Percentiles rank a stretch among this genome's conserved stretches.
phyloP scores from a whole-genome alignment of 768 basidiomycete species.

The Serendipita indica region DNA sequence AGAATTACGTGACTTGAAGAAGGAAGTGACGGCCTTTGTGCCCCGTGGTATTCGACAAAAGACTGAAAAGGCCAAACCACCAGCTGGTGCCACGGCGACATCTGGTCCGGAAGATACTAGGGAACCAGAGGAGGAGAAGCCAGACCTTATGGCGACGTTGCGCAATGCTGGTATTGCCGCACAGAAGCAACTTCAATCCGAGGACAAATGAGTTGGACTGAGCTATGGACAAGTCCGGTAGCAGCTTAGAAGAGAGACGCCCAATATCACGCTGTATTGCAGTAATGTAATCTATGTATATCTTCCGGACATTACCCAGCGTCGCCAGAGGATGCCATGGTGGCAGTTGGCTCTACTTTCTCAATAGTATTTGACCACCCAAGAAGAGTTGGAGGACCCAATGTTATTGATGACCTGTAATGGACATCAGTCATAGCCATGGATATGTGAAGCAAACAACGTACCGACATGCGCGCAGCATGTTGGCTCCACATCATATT shows the following conservation, averaged over 20 bases:
- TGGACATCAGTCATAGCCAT: background rate
- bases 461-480: background rate
- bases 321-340: no score
- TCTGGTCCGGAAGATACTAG: background rate
- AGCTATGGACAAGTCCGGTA: no score
- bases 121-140: background rate
- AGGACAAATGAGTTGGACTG: no score
- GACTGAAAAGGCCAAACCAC: background rate
- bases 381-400: background rate
- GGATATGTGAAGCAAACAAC: background rate
- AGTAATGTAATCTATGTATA: no score
- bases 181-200: no score
- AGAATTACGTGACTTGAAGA: slow-evolving; percentile 81
- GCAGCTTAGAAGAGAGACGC: no score
- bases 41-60: slow-evolving; percentile 27
- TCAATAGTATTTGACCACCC: slow-evolving; percentile 1
- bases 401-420: slow-evolving; percentile 6
- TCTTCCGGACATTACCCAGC: no score
- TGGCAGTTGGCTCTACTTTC: no score
- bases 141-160: background rate
- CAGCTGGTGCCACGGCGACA: background rate
- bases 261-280: no score
- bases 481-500: slow-evolving; percentile 10
- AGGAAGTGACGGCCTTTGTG: slow-evolving; percentile 86
- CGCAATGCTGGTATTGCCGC: background rate